Percentiles rank a stretch among this genome's conserved stretches.
phyloP scores from a whole-genome alignment of 805 yeast species.

The Zygosaccharomyces gambellarensis region DNA sequence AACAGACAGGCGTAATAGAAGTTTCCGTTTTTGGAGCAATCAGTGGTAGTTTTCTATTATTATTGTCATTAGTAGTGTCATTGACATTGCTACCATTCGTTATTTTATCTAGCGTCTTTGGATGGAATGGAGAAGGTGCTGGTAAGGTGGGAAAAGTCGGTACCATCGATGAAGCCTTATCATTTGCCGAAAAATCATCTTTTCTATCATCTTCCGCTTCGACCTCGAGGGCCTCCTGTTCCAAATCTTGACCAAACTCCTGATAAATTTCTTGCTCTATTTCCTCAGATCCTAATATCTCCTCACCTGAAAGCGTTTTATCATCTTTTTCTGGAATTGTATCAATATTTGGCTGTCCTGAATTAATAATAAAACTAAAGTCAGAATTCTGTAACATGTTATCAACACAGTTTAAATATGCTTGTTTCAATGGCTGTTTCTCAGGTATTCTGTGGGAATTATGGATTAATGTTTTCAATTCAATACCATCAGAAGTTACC shows the following conservation, averaged over 20 bases:
- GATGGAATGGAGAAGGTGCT: background rate
- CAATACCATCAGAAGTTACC: slow-evolving; percentile 38
- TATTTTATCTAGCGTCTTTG: background rate
- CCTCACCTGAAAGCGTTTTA: background rate
- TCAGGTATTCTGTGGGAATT: slow-evolving; percentile 35
- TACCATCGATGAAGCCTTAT: slow-evolving; percentile 8
- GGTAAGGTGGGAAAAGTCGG: background rate
- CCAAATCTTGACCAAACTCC: background rate
- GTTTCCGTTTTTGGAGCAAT: background rate
- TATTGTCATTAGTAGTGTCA: background rate
- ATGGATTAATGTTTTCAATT: slow-evolving; percentile 41
- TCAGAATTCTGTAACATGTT: slow-evolving; percentile 32
- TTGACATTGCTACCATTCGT: background rate
- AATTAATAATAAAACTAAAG: slow-evolving; percentile 38
- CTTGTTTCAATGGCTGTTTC: slow-evolving; percentile 43
- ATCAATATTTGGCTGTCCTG: slow-evolving; percentile 32
- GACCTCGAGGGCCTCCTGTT: slow-evolving; percentile 8
- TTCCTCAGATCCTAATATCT: slow-evolving; percentile 7
- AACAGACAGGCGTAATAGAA: background rate
- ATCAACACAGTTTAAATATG: slow-evolving; percentile 43
- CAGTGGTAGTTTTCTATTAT: background rate
- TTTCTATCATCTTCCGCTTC: slow-evolving; percentile 6
- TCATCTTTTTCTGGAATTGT: slow-evolving; percentile 6
- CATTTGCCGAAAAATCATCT: slow-evolving; percentile 7
- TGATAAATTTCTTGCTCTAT: slow-evolving; percentile 3